Conservation (phyloP, 345 rosid species). For the Kandelia obovata region DNA sequence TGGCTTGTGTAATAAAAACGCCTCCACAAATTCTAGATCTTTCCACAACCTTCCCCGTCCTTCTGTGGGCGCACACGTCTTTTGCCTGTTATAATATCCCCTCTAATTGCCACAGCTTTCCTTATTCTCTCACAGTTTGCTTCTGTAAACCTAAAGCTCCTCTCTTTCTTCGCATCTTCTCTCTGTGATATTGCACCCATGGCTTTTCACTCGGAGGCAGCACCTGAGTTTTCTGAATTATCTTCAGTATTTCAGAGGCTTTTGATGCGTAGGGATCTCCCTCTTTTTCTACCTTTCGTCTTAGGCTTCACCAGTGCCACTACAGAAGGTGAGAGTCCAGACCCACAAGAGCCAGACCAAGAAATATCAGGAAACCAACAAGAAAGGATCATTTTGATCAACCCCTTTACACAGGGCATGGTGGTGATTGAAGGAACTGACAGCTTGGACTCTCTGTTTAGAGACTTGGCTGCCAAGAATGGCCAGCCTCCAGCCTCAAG, state of each 20-base stretch:
- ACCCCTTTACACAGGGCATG: constrained; percentile 73
- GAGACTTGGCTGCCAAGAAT: constrained; percentile 27
- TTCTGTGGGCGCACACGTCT: neutral
- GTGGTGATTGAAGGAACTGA: constrained; percentile 52
- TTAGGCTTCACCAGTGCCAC: constrained; percentile 40
- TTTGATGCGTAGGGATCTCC: constrained; percentile 36
- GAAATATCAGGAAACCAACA: constrained; percentile 18
- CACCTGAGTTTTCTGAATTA: neutral
- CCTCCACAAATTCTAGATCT: constrained; percentile 15
- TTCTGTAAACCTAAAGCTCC: neutral
- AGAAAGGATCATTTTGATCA: constrained; percentile 56
- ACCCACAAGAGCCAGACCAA: constrained; percentile 29
- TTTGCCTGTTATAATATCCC: neutral
- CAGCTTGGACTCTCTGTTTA: constrained; percentile 42
- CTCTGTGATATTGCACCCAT: neutral
- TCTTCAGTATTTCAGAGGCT: constrained; percentile 41
- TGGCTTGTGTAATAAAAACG: neutral
- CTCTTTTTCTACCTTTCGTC: constrained; percentile 43
- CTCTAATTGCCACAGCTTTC: accelerated
- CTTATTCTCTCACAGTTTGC: neutral
- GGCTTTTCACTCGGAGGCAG: constrained; percentile 11
- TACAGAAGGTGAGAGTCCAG: neutral
- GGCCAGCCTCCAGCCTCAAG: constrained; percentile 83
- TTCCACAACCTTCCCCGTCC: constrained; percentile 16
- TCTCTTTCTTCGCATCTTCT: neutral